Conservation (phyloP, 352 stramenopile genomes). For the Pythium chondricola region DNA sequence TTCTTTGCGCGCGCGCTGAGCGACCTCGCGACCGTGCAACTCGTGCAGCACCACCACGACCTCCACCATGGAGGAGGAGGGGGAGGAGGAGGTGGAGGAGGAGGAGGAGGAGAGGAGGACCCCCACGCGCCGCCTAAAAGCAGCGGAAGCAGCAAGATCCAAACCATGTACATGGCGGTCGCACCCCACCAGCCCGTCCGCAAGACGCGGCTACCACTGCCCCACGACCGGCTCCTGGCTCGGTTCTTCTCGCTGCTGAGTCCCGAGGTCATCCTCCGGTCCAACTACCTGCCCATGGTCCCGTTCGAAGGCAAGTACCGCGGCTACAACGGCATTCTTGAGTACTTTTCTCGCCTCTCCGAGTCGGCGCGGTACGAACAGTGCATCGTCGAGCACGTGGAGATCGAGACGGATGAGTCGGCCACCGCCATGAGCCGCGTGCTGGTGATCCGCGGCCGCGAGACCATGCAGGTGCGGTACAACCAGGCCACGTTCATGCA, state of each 20-base stretch:
- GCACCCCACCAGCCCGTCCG: constrained; percentile 44
- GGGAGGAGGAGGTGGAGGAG: too few relatives aligned
- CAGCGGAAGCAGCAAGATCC: constrained; percentile 40
- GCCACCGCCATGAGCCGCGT: constrained; percentile 38
- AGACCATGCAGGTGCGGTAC: constrained; percentile 80
- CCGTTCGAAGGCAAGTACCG: constrained; percentile 84
- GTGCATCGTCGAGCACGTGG: constrained; percentile 69
- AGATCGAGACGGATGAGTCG: constrained; percentile 39
- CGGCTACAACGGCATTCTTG: constrained; percentile 62
- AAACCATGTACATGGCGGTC: constrained; percentile 38
- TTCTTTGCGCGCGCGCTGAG: constrained; percentile 62
- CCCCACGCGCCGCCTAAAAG: constrained; percentile 14
- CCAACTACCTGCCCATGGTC: constrained; percentile 87
- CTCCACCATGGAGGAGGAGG: too few relatives aligned
- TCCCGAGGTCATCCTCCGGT: constrained; percentile 69
- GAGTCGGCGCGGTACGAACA: constrained; percentile 69
- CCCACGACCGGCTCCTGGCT: constrained; percentile 54
- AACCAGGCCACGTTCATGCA: constrained; percentile 85
- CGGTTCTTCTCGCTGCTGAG: constrained; percentile 79
- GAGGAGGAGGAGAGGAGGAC: neutral
- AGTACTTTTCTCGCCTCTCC: constrained; percentile 69
- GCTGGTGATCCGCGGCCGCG: constrained; percentile 61
- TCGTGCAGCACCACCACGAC: constrained; percentile 1
- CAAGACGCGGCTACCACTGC: constrained; percentile 33
- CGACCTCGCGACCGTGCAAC: constrained; percentile 37